These are phyloP conservation scores for Pseudogymnoascus sp. DNA, from an alignment of 2,329 filamentous ascomycete genomes.

Conservation along the genomic window DNA sequence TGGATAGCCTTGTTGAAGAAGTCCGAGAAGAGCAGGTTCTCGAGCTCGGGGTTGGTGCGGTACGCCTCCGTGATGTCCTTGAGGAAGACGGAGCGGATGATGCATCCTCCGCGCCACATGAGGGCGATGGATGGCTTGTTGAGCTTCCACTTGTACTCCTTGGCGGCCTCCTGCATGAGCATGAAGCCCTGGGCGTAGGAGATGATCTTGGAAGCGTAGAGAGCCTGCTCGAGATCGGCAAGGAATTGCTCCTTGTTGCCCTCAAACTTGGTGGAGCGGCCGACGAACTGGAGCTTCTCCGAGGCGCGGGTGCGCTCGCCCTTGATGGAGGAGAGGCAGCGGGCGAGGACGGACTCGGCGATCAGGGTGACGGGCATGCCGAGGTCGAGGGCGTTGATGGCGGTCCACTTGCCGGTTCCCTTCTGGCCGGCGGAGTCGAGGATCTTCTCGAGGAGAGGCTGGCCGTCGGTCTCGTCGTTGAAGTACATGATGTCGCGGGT, in stretches of 20 bases:
- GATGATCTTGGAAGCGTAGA: slow-evolving; percentile 99
- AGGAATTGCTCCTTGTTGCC: slow-evolving; percentile 92
- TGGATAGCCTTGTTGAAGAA: slow-evolving; percentile 99
- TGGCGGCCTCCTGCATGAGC: slow-evolving; percentile 98
- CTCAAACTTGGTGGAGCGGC: slow-evolving; percentile 72
- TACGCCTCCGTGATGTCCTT: slow-evolving; percentile 99
- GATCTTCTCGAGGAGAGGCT: slow-evolving; percentile 94
- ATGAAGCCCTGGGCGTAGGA: slow-evolving; percentile 99
- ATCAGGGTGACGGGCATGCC: slow-evolving; percentile 98
- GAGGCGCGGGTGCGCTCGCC: slow-evolving; percentile 80
- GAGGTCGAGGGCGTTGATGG: slow-evolving; percentile 96
- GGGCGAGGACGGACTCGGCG: slow-evolving; percentile 90
- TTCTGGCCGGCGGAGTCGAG: slow-evolving; percentile 98
- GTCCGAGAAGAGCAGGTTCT: slow-evolving; percentile 97
- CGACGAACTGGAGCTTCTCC: slow-evolving; percentile 63
- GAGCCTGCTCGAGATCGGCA: slow-evolving; percentile 93
- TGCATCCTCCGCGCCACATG: slow-evolving; percentile 99
- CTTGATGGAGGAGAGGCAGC: slow-evolving; percentile 93
- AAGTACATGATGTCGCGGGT: slow-evolving; percentile 97
- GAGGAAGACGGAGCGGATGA: slow-evolving; percentile 98
- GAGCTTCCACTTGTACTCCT: slow-evolving; percentile 95
- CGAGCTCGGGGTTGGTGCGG: slow-evolving; percentile 85
- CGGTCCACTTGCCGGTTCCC: slow-evolving; percentile 99
- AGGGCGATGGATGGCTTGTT: slow-evolving; percentile 99
- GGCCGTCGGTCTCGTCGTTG: slow-evolving; percentile 82